Conservation (phyloP, 2,329 filamentous ascomycete genomes). For the Aurifilum marmelostoma region DNA sequence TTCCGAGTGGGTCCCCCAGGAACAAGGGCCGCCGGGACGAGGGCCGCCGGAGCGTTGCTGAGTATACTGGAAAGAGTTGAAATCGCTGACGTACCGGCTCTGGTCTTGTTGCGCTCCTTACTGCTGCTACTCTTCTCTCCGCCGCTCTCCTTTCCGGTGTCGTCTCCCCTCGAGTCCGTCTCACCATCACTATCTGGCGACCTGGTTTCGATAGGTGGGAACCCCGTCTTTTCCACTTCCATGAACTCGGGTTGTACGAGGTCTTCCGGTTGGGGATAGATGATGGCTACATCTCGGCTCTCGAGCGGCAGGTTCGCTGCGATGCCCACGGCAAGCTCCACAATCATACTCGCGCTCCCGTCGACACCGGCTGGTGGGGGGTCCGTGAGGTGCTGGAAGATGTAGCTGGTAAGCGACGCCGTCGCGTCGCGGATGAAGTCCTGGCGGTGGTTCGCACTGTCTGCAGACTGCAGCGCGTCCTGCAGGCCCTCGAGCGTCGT, state of each 20-base stretch:
- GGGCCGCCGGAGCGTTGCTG: conserved; percentile 24
- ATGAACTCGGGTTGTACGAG: conserved; percentile 73
- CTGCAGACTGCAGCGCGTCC: conserved; percentile 66
- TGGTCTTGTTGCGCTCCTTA: conserved; percentile 43
- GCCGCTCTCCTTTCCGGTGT: conserved; percentile 43
- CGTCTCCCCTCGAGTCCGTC: conserved; percentile 36
- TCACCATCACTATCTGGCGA: conserved; percentile 31
- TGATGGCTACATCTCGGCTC: conserved; percentile 85
- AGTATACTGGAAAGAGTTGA: conserved; percentile 29
- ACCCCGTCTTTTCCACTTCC: conserved; percentile 77
- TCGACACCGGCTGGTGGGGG: conserved; percentile 82
- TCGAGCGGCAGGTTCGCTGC: conserved; percentile 86
- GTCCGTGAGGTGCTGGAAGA: conserved; percentile 75
- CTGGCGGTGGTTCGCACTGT: conserved; percentile 67
- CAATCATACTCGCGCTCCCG: conserved; percentile 87
- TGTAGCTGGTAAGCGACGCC: conserved; percentile 65
- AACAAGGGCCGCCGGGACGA: conserved; percentile 27
- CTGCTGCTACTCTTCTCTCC: conserved; percentile 44
- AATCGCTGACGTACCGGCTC: conserved; percentile 49
- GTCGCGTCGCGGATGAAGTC: conserved; percentile 73
- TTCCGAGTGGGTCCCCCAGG: conserved; percentile 23
- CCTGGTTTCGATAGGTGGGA: conserved; percentile 62
- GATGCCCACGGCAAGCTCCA: conserved; percentile 87
- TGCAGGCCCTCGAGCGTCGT: conserved; percentile 90
- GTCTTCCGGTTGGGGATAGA: conserved; percentile 81